A percentile compares a stretch with the other conserved stretches of the same genome.
These are phyloP conservation scores for Zanthoxylum bungeanum DNA, from an alignment of 345 rosid species.

Conservation along the genomic window DNA sequence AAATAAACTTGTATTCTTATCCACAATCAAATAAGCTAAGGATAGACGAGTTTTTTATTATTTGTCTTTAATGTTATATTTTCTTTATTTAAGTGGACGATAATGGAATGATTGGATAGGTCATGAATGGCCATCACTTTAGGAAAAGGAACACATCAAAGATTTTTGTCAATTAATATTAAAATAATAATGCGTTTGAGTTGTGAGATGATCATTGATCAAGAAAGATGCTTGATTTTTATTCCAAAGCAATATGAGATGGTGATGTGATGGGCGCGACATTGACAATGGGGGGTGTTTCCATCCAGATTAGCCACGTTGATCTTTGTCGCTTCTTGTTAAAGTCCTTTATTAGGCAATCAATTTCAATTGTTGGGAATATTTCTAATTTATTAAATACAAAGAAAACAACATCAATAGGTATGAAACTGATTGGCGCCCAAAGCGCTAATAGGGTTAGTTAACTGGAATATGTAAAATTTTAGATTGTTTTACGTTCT, in stretches of 20 bases:
- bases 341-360: not conserved
- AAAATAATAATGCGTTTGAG: not conserved
- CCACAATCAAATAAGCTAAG: not conserved
- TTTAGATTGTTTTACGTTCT: no score
- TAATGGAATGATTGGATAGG: constrained; percentile 17
- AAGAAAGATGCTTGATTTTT: not conserved
- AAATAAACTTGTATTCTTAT: no score
- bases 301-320: not conserved
- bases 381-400: not conserved
- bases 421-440: not conserved
- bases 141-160: not conserved
- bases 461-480: no score
- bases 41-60: not conserved
- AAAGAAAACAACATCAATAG: not conserved
- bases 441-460: no score
- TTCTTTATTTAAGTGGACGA: not conserved
- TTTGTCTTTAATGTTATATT: not conserved
- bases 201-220: not conserved
- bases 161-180: not conserved
- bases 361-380: not conserved
- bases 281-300: not conserved
- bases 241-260: not conserved
- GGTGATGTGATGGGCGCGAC: constrained; percentile 8
- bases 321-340: not conserved
- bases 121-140: constrained; percentile 11